Evolutionary conservation across 2,329 filamentous ascomycete species (phyloP).

Genomic region (Epichloe typhina): DNA sequence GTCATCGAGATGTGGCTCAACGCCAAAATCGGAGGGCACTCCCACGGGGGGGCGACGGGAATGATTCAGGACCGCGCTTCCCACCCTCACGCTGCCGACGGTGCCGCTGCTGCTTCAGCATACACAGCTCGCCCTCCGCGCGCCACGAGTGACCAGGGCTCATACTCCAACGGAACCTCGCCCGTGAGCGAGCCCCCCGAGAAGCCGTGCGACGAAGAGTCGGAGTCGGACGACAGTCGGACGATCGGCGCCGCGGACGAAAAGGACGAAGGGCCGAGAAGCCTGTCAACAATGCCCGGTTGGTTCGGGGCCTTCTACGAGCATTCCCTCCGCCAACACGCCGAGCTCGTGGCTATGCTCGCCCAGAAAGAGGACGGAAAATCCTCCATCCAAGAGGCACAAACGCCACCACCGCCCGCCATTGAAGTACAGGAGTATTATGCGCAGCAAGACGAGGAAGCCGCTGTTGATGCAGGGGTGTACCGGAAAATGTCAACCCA

Average conservation of each 20-base stretch:
- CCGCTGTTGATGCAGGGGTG: conserved; percentile 29
- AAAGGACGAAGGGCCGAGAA: conserved; percentile 14
- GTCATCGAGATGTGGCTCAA: conserved; percentile 50
- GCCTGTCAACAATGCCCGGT: conserved; percentile 35
- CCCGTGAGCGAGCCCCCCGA: neutral
- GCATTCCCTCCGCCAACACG: conserved; percentile 46
- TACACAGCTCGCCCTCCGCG: neutral
- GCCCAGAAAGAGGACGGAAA: conserved; percentile 15
- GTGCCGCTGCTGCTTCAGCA: neutral
- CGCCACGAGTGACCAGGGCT: neutral
- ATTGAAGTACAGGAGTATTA: conserved; percentile 14
- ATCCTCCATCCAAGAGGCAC: conserved; percentile 3
- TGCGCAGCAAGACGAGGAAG: conserved; percentile 26
- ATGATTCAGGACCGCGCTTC: neutral
- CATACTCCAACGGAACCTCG: neutral
- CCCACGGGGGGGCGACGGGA: conserved; percentile 43
- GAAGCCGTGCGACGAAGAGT: neutral
- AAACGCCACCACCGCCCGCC: conserved; percentile 15
- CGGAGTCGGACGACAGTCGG: neutral
- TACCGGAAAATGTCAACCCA: conserved; percentile 56
- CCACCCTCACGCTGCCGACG: neutral
- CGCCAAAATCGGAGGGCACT: conserved; percentile 43
- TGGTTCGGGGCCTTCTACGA: conserved; percentile 53
- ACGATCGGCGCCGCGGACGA: too few species aligned
- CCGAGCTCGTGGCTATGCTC: conserved; percentile 44